Conservation (phyloP, 306 rosid genomes). For the Oxytropis ochrocephala region DNA sequence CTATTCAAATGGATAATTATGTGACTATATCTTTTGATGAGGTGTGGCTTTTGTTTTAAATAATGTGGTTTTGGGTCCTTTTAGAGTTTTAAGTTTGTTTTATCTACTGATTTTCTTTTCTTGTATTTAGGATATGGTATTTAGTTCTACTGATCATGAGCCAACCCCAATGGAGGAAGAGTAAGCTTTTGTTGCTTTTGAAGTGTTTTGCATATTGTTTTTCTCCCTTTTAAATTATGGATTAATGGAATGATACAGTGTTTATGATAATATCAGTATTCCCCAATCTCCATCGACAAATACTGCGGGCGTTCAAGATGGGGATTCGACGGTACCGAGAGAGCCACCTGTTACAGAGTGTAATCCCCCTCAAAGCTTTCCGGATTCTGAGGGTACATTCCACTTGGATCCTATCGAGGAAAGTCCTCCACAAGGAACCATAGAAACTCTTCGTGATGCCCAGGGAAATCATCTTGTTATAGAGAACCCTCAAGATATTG, state of each 20-base stretch:
- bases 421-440: too few species aligned
- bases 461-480: too few species aligned
- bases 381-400: neutral
- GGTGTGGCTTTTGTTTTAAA: constrained; percentile 37
- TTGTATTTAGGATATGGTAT: constrained; percentile 42
- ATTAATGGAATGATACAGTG: neutral
- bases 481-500: too few species aligned
- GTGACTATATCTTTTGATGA: constrained; percentile 59
- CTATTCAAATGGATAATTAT: constrained; percentile 30
- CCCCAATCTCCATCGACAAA: constrained; percentile 20
- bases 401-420: neutral
- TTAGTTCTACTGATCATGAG: constrained; percentile 24
- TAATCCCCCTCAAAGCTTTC: constrained; percentile 7
- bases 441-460: too few species aligned
- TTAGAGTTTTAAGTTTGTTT: constrained; percentile 2
- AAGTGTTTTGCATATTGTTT: neutral
- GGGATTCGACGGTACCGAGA: constrained; percentile 23
- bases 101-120: neutral
- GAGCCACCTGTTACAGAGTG: constrained; percentile 1
- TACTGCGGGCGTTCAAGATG: constrained; percentile 18
- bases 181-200: constrained; percentile 34
- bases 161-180: constrained; percentile 32
- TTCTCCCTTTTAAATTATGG: neutral
- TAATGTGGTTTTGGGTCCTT: neutral
- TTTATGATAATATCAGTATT: constrained; percentile 31